Conservation (phyloP, 2,329 filamentous ascomycete species). For the Colletotrichum chrysophilum region DNA sequence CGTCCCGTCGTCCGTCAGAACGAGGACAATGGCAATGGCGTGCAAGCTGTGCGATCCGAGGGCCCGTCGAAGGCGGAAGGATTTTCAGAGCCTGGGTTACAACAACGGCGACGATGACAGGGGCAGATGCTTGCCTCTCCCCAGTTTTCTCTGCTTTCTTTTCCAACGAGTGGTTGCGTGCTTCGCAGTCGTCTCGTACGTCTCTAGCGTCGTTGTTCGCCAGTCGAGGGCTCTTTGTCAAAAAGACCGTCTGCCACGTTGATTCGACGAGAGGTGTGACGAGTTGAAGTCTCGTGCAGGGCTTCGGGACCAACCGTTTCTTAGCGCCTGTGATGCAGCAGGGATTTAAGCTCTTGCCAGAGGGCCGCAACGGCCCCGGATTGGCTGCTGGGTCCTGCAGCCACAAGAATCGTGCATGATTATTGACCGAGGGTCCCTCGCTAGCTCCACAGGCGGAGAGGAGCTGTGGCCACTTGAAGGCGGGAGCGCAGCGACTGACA, state of each 20-base stretch:
- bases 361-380: constrained; percentile 40
- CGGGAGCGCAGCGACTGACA: constrained; percentile 12
- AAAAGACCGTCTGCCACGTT: constrained; percentile 18
- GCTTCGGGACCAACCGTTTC: constrained; percentile 52
- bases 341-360: constrained; percentile 27
- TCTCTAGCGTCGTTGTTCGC: constrained; percentile 15
- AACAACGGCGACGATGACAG: neutral
- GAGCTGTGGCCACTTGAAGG: constrained; percentile 21
- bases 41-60: constrained; percentile 4
- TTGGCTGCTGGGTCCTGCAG: constrained; percentile 37
- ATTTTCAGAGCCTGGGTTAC: neutral
- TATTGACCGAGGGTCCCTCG: constrained; percentile 27
- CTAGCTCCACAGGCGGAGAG: neutral
- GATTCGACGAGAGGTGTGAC: constrained; percentile 50
- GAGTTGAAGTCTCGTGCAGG: constrained; percentile 48
- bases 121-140: neutral
- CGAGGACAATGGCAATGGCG: neutral
- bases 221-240: constrained; percentile 7
- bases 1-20: neutral
- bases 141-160: neutral
- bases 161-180: neutral
- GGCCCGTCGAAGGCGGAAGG: neutral
- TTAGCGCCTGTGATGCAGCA: constrained; percentile 37
- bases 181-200: constrained; percentile 7
- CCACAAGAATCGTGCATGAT: constrained; percentile 32